Evolutionary conservation across 768 basidiomycete species (phyloP).

Genomic region (Sarcomyxa edulis): DNA sequence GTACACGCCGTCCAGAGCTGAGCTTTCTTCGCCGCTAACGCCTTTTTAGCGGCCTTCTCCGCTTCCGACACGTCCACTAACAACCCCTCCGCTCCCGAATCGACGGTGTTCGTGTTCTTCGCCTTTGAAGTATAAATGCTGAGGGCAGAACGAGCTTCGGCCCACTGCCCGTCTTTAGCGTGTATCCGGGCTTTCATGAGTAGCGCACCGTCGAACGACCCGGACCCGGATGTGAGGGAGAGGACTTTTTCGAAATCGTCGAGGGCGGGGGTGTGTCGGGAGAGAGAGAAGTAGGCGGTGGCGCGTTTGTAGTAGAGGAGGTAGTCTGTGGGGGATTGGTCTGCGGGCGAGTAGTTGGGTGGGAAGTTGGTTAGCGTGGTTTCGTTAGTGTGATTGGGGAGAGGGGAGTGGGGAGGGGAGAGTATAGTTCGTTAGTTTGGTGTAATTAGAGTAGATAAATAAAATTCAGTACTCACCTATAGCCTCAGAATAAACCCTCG

Average conservation of each 20-base stretch:
- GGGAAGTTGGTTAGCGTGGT: too few relatives aligned
- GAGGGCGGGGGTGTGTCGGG: constrained; percentile 65
- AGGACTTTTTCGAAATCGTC: constrained; percentile 87
- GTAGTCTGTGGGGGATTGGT: constrained; percentile 82
- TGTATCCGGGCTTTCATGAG: constrained; percentile 86
- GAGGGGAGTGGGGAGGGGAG: background rate
- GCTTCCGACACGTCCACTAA: constrained; percentile 54
- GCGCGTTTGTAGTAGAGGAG: constrained; percentile 89
- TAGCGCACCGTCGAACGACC: constrained; percentile 78
- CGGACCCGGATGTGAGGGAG: constrained; percentile 59
- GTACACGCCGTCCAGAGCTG: constrained; percentile 79
- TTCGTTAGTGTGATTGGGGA: background rate
- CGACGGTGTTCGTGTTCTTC: too few relatives aligned
- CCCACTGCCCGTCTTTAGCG: constrained; percentile 75
- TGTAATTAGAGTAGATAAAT: background rate
- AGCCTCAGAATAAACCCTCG: constrained; percentile 75
- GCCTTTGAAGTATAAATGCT: constrained; percentile 49
- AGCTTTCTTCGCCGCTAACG: constrained; percentile 54
- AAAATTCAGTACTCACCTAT: constrained; percentile 45
- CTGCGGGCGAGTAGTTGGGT: constrained; percentile 28
- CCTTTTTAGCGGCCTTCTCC: constrained; percentile 56
- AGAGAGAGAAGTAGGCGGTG: constrained; percentile 80
- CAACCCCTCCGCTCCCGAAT: constrained; percentile 51
- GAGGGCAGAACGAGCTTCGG: constrained; percentile 53
- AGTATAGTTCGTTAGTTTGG: background rate